Conservation (phyloP, 208 protist genomes). For the Acanthamoeba healyi region DNA sequence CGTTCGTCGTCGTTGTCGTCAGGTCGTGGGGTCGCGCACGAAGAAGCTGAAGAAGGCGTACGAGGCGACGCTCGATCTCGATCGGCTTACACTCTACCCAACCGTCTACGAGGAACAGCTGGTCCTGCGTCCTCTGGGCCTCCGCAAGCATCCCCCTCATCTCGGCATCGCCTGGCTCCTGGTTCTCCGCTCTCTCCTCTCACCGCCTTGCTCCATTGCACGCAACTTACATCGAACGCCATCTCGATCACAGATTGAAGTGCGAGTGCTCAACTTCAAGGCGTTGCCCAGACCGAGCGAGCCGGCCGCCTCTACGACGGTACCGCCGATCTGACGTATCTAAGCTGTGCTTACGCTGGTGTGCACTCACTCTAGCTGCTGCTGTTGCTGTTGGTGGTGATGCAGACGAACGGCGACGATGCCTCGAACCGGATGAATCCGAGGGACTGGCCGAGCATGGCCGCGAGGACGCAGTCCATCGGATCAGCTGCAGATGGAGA, state of each 20-base stretch:
- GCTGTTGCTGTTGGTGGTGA: too few relatives aligned
- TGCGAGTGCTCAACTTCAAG: constrained; percentile 28
- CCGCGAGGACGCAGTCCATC: not conserved
- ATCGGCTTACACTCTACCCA: not conserved
- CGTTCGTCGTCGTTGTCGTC: too few relatives aligned
- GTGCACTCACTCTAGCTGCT: too few relatives aligned
- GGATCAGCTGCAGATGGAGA: not conserved
- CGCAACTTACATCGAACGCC: not conserved
- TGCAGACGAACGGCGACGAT: not conserved
- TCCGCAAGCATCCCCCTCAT: not conserved
- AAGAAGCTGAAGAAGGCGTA: constrained; percentile 30
- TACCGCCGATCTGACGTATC: too few relatives aligned
- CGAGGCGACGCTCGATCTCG: constrained; percentile 38
- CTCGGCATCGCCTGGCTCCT: constrained; percentile 5
- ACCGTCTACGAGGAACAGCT: constrained; percentile 44
- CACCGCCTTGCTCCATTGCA: not conserved
- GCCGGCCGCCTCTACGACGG: too few relatives aligned
- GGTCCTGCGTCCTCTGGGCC: not conserved
- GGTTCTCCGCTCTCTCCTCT: not conserved
- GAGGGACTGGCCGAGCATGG: not conserved
- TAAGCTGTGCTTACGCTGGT: too few relatives aligned
- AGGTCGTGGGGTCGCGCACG: not conserved
- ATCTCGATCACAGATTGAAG: not conserved
- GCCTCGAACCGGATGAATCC: not conserved
- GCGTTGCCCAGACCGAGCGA: not conserved